A percentile compares a stretch with the other conserved stretches of the same genome.
Conservation (phyloP, 495 filamentous ascomycete species). For the Chaetomium tenue region DNA sequence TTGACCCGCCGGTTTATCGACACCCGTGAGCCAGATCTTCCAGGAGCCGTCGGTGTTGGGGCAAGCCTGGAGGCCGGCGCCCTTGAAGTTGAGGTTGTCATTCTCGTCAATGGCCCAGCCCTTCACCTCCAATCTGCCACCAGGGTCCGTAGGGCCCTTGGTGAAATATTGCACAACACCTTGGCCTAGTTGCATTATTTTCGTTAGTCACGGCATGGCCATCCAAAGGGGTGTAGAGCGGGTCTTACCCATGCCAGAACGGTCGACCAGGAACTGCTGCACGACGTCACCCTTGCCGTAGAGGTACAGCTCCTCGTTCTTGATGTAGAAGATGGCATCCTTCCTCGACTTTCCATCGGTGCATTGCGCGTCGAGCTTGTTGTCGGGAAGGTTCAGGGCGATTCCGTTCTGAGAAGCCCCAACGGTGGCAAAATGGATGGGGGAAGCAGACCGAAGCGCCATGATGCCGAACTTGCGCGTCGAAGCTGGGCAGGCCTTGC, state of each 20-base stretch:
- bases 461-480: constrained; percentile 44
- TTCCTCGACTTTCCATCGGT: constrained; percentile 35
- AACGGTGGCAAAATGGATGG: constrained; percentile 45
- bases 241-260: constrained; percentile 52
- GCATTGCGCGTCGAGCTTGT: constrained; percentile 47
- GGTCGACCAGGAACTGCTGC: constrained; percentile 53
- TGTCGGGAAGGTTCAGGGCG: constrained; percentile 40
- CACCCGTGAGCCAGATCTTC: constrained; percentile 48
- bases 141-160: constrained; percentile 38
- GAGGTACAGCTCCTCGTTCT: constrained; percentile 48
- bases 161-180: constrained; percentile 53
- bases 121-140: constrained; percentile 42
- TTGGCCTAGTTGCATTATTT: constrained; percentile 33
- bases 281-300: constrained; percentile 40
- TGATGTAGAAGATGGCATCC: constrained; percentile 51
- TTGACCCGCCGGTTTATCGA: constrained; percentile 47
- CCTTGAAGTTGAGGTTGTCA: constrained; percentile 46
- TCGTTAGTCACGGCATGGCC: too few species aligned
- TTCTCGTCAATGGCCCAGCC: constrained; percentile 44
- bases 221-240: too few species aligned
- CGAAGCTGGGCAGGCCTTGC: constrained; percentile 4
- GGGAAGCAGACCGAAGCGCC: constrained; percentile 48
- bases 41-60: constrained; percentile 48
- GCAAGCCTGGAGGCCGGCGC: constrained; percentile 48
- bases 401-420: constrained; percentile 46